Conservation (phyloP, 805 yeast species). For the Saccharomycopsis microspora region DNA sequence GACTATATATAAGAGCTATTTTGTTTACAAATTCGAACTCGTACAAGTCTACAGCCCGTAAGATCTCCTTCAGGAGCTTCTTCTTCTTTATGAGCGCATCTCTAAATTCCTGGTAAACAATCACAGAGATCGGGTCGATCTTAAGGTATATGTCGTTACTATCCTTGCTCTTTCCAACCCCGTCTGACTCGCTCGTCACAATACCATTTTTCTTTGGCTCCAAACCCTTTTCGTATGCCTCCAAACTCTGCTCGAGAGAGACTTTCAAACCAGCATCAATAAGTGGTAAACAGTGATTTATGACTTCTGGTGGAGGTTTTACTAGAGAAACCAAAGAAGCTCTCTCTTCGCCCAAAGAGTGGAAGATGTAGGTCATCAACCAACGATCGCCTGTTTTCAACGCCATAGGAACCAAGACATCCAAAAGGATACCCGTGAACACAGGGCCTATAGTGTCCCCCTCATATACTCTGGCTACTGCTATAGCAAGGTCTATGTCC, state of each 20-base stretch:
- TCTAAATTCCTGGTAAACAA: constrained; percentile 53
- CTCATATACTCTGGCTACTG: constrained; percentile 68
- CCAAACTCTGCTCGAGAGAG: background rate
- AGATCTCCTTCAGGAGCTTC: background rate
- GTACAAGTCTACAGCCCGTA: constrained; percentile 24
- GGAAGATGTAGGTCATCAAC: constrained; percentile 71
- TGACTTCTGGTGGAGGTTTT: constrained; percentile 32
- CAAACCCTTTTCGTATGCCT: background rate
- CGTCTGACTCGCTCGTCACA: background rate
- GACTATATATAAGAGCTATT: constrained; percentile 53
- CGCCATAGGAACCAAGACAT: constrained; percentile 43
- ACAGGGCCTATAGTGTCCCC: constrained; percentile 32
- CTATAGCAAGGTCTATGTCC: constrained; percentile 67
- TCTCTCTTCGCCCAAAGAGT: constrained; percentile 43
- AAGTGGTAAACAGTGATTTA: background rate
- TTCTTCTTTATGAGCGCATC: constrained; percentile 27
- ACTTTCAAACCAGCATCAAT: background rate
- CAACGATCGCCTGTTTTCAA: constrained; percentile 61
- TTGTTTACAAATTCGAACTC: constrained; percentile 57
- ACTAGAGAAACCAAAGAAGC: constrained; percentile 56
- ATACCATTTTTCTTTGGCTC: background rate
- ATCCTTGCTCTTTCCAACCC: background rate
- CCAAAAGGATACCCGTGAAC: constrained; percentile 35
- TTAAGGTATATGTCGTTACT: constrained; percentile 35
- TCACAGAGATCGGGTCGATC: constrained; percentile 75